A percentile compares a stretch with the other conserved stretches of the same genome.
Evolutionary conservation across 164 flowering plant species (phyloP).

Genomic region (Echeveria elegans): DNA sequence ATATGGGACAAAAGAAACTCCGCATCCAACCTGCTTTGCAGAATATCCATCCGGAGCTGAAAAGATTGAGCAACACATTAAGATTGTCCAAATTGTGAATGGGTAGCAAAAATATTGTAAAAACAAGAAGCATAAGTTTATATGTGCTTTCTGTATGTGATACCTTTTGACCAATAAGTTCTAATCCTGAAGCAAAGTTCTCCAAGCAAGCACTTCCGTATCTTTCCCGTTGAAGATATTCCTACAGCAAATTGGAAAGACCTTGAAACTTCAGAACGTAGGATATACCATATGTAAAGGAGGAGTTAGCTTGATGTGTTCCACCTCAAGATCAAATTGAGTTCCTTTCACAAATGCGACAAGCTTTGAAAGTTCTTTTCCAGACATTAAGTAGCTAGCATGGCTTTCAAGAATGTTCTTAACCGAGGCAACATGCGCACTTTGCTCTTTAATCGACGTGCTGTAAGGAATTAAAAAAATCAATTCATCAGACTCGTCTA

Average conservation of each 20-base stretch:
- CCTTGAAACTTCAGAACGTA: slow-evolving; percentile 2
- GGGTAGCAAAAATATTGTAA: neutral
- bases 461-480: slow-evolving; percentile 25
- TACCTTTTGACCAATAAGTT: slow-evolving; percentile 88
- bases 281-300: neutral
- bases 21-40: slow-evolving; percentile 95
- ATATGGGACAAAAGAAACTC: slow-evolving; percentile 94
- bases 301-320: slow-evolving; percentile 10
- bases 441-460: slow-evolving; percentile 71
- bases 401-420: slow-evolving; percentile 91
- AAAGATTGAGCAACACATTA: neutral
- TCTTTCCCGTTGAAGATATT: slow-evolving; percentile 89
- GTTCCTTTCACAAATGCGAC: slow-evolving; percentile 99
- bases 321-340: slow-evolving; percentile 95
- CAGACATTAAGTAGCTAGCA: slow-evolving; percentile 96
- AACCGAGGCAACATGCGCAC: slow-evolving; percentile 83
- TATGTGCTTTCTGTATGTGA: neutral
- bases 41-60: slow-evolving; percentile 86
- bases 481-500: slow-evolving; percentile 9
- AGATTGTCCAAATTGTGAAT: neutral
- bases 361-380: slow-evolving; percentile 93
- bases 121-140: neutral
- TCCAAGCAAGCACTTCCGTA: slow-evolving; percentile 84
- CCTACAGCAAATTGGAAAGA: slow-evolving; percentile 41
- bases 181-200: slow-evolving; percentile 91